Conservation (phyloP, 2,329 filamentous ascomycete species). For the Pyricularia sp. region DNA sequence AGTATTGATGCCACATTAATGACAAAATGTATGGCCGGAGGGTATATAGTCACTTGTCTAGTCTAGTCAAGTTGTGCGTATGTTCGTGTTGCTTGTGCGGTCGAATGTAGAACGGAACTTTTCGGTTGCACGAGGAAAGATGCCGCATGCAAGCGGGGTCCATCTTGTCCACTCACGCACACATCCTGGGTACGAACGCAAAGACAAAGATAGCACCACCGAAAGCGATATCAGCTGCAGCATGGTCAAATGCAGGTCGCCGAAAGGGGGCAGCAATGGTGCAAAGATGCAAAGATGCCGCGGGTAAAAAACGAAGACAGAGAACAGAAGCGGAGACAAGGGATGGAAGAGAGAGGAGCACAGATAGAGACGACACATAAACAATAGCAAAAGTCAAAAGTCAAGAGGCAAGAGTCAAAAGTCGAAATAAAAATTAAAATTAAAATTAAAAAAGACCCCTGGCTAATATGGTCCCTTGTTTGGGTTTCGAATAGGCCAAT, state of each 20-base stretch:
- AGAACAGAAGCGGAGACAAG: not conserved
- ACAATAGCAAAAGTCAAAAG: too few relatives aligned
- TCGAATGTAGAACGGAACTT: not conserved
- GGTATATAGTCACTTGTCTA: too few relatives aligned
- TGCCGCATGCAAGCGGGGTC: not conserved
- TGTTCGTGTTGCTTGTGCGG: too few relatives aligned
- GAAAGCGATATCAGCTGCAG: constrained; percentile 1
- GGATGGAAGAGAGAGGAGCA: not conserved
- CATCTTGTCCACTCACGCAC: not conserved
- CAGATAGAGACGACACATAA: too few relatives aligned
- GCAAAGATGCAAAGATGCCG: not conserved
- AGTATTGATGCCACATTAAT: too few relatives aligned
- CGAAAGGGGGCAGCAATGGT: not conserved
- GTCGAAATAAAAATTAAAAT: too few relatives aligned
- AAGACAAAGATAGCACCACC: not conserved
- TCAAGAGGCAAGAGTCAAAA: too few relatives aligned
- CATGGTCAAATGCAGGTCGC: not conserved
- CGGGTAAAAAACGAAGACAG: not conserved
- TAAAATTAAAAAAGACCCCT: too few relatives aligned
- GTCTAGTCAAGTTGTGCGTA: too few relatives aligned
- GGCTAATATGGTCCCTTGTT: too few relatives aligned
- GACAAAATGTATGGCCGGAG: too few relatives aligned
- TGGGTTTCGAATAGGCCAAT: too few relatives aligned
- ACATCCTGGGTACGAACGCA: not conserved
- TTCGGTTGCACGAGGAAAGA: not conserved